Conservation (phyloP, 1,284 basidiomycete species). For the Athelia psychrophila region DNA sequence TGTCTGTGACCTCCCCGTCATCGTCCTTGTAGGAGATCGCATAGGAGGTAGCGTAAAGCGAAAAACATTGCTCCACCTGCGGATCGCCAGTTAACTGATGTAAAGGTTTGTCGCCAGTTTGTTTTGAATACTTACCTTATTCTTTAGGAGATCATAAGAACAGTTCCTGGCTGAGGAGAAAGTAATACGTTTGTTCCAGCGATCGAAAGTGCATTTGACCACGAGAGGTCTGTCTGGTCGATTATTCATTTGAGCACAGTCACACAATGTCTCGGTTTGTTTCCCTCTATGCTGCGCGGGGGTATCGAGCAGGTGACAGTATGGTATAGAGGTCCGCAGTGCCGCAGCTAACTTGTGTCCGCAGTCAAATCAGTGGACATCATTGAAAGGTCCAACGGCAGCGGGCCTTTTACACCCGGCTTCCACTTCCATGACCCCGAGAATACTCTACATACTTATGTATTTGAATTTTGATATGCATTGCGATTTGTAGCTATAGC, state of each 20-base stretch:
- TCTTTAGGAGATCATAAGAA: constrained; percentile 66
- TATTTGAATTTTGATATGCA: too few relatives aligned
- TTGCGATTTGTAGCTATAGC: too few relatives aligned
- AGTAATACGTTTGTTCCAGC: constrained; percentile 69
- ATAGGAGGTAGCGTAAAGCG: constrained; percentile 67
- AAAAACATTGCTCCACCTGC: constrained; percentile 82
- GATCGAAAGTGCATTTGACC: constrained; percentile 79
- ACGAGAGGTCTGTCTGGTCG: constrained; percentile 66
- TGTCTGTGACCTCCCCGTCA: constrained; percentile 72
- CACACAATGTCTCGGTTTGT: too few relatives aligned
- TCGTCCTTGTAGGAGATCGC: constrained; percentile 84
- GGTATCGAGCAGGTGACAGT: constrained; percentile 15
- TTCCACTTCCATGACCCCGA: too few relatives aligned
- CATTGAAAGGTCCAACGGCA: too few relatives aligned
- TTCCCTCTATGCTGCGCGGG: too few relatives aligned
- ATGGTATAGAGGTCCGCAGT: constrained; percentile 1
- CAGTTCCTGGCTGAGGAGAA: constrained; percentile 78
- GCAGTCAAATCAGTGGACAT: neutral
- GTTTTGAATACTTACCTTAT: constrained; percentile 45
- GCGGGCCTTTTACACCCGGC: too few relatives aligned
- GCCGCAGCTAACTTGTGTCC: constrained; percentile 10
- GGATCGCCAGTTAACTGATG: constrained; percentile 3
- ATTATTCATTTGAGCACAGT: constrained; percentile 21
- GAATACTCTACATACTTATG: too few relatives aligned
- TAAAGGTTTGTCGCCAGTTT: neutral